These are phyloP conservation scores for Termitomyces sp. DNA, from an alignment of 768 basidiomycete species.

Conservation along the genomic window DNA sequence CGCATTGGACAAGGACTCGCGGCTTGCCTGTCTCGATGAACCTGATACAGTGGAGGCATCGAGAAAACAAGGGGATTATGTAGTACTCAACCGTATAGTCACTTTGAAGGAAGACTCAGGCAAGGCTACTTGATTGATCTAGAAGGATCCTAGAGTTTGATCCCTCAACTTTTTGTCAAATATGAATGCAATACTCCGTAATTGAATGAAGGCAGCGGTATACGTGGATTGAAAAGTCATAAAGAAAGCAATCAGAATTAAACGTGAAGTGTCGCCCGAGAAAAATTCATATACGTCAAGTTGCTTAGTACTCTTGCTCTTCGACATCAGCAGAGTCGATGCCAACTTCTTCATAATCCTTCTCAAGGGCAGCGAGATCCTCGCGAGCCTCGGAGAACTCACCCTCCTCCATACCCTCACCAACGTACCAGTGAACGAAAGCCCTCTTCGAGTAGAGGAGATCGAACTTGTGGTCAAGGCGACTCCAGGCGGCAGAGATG, in stretches of 20 bases:
- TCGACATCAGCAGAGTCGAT: constrained; percentile 71
- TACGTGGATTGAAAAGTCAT: constrained; percentile 14
- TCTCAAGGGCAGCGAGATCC: constrained; percentile 95
- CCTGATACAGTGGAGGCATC: constrained; percentile 33
- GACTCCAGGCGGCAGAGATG: constrained; percentile 92
- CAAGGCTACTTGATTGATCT: constrained; percentile 37
- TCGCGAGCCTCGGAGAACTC: constrained; percentile 99
- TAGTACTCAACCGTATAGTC: constrained; percentile 90
- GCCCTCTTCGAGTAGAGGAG: constrained; percentile 96
- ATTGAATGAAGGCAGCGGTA: constrained; percentile 15
- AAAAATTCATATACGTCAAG: constrained; percentile 5
- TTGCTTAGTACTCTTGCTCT: constrained; percentile 52
- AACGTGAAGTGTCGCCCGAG: constrained; percentile 14
- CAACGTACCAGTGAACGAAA: constrained; percentile 93
- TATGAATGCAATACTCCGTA: constrained; percentile 14
- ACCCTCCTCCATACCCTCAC: constrained; percentile 99
- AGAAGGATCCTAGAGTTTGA: neutral
- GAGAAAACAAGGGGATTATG: constrained; percentile 62
- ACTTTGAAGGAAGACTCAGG: constrained; percentile 92
- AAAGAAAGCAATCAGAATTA: constrained; percentile 16
- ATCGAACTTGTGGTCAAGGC: constrained; percentile 96
- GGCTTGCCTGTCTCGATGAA: constrained; percentile 58
- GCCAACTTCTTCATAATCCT: constrained; percentile 89
- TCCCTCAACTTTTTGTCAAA: neutral
- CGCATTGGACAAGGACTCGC: constrained; percentile 82